Evolutionary conservation across 192 early-diverging fungal species (phyloP).

Genomic region (Coemansia sp.): DNA sequence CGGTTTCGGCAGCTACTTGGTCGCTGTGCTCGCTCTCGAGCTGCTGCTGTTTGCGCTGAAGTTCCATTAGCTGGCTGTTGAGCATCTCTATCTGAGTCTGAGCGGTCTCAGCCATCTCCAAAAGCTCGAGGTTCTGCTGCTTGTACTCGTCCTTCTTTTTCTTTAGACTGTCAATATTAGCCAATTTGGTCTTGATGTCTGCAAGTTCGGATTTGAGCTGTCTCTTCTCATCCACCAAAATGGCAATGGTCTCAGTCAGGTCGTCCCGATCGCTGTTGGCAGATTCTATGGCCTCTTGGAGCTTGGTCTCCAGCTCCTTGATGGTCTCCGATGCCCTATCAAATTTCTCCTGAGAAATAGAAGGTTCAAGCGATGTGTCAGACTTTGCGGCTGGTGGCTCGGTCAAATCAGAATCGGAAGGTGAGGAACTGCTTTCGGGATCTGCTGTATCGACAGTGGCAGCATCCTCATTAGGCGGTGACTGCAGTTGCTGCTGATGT

Average conservation of each 20-base stretch:
- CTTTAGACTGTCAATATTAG: neutral
- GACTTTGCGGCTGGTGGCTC: too few relatives aligned
- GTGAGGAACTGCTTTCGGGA: neutral
- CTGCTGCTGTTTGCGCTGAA: neutral
- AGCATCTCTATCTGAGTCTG: neutral
- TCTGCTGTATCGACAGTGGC: neutral
- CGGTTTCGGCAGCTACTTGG: neutral
- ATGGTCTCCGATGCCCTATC: too few relatives aligned
- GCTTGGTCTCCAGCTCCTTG: neutral
- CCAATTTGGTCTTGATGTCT: neutral
- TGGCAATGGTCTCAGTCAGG: neutral
- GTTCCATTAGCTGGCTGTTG: slow-evolving; percentile 4
- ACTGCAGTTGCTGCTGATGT: too few relatives aligned
- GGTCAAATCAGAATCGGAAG: neutral
- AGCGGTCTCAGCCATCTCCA: neutral
- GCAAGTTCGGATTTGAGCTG: neutral
- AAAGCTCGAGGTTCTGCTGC: neutral
- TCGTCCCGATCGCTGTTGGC: neutral
- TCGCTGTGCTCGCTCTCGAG: neutral
- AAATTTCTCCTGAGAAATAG: slow-evolving; percentile 2
- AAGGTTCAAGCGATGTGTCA: neutral
- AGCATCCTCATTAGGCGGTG: neutral
- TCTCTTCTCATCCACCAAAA: neutral
- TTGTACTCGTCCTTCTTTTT: slow-evolving; percentile 2
- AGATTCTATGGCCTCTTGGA: neutral